Percentiles rank a stretch among this genome's conserved stretches.
Evolutionary conservation across 371 early-diverging fungal genomes (phyloP).

Genomic region (Mucor sp.): DNA sequence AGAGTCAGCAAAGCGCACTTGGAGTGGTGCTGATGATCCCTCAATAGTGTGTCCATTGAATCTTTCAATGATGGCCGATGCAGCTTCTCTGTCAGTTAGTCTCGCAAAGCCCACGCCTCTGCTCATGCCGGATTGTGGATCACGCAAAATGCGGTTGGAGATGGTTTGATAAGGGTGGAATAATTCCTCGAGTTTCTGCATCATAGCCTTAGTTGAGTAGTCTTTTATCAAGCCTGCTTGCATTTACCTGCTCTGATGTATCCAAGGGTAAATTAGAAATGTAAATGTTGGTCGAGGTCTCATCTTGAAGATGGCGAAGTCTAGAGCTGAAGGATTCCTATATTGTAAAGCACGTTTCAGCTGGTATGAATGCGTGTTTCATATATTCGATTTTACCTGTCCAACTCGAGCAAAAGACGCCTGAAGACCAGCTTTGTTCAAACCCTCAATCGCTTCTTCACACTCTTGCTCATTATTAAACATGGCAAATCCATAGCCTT

Average conservation of each 20-base stretch:
- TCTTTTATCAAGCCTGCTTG: no score
- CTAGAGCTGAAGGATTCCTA: constrained; percentile 81
- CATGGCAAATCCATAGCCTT: constrained; percentile 93
- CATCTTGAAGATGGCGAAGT: constrained; percentile 76
- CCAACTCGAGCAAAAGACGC: constrained; percentile 78
- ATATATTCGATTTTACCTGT: constrained; percentile 28
- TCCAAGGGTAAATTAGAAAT: constrained; percentile 81
- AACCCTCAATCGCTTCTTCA: constrained; percentile 68
- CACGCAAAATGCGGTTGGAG: constrained; percentile 75
- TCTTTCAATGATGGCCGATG: constrained; percentile 65
- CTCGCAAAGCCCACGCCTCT: constrained; percentile 87
- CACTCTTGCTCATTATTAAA: constrained; percentile 76
- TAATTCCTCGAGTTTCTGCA: constrained; percentile 63
- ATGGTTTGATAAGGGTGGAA: constrained; percentile 68
- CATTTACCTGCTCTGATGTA: constrained; percentile 67
- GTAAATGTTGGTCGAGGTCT: constrained; percentile 80
- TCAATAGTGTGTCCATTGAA: constrained; percentile 67
- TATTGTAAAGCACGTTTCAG: neutral
- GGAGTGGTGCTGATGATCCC: constrained; percentile 69
- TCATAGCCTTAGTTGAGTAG: neutral
- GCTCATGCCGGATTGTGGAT: constrained; percentile 57
- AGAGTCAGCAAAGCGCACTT: constrained; percentile 84
- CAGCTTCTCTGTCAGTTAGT: constrained; percentile 71
- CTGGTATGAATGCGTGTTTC: neutral
- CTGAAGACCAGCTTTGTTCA: constrained; percentile 68